Evolutionary conservation across 345 rosid species (phyloP).

Genomic region (Trapa bicornis): DNA sequence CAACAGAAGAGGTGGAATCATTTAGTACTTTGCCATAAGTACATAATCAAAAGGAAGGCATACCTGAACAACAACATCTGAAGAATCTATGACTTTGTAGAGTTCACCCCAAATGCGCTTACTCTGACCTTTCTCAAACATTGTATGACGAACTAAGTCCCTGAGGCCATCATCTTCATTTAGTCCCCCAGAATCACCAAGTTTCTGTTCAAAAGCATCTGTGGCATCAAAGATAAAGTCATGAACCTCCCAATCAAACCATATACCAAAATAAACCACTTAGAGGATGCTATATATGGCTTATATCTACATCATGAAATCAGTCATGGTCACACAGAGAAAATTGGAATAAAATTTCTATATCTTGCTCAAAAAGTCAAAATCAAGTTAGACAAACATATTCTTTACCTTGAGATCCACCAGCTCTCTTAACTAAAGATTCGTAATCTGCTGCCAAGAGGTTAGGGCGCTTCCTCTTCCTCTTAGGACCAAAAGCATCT

Average conservation of each 20-base stretch:
- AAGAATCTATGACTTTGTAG: constrained; percentile 91
- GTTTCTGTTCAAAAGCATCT: constrained; percentile 60
- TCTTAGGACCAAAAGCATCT: constrained; percentile 78
- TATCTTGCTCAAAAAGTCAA: background rate
- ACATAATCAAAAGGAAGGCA: constrained; percentile 4
- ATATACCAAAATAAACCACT: background rate
- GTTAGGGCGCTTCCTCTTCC: constrained; percentile 75
- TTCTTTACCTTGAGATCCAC: constrained; percentile 64
- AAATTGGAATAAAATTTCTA: background rate
- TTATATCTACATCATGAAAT: background rate
- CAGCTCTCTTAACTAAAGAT: constrained; percentile 59
- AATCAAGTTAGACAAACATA: background rate
- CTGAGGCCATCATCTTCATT: constrained; percentile 67
- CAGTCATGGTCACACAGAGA: background rate
- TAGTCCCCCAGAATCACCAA: constrained; percentile 37
- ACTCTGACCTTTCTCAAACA: constrained; percentile 99
- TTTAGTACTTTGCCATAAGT: background rate
- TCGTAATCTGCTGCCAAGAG: constrained; percentile 76
- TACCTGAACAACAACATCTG: constrained; percentile 94
- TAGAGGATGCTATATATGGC: background rate
- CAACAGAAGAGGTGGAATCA: background rate
- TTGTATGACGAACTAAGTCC: constrained; percentile 82
- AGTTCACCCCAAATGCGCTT: constrained; percentile 99
- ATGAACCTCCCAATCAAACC: background rate
- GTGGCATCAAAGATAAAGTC: constrained; percentile 8